These are phyloP conservation scores for Paraphoma sp. DNA, from an alignment of 2,329 filamentous ascomycete species.

Conservation along the genomic window DNA sequence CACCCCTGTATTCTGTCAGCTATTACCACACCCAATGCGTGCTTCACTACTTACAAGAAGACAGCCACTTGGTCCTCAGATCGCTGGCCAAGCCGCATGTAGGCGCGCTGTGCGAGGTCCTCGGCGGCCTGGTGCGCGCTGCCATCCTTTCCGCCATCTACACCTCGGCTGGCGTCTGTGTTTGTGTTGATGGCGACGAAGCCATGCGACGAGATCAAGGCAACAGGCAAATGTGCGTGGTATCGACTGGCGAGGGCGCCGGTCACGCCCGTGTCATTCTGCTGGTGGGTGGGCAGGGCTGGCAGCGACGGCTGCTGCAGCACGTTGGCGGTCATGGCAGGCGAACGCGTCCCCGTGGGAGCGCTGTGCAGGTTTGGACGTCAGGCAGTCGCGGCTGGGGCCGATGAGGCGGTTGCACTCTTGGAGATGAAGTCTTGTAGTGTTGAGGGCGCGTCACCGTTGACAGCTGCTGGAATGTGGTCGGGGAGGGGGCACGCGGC, in stretches of 20 bases:
- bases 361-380: slow-evolving; percentile 37
- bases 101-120: slow-evolving; percentile 87
- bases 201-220: slow-evolving; percentile 87
- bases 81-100: slow-evolving; percentile 81
- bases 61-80: slow-evolving; percentile 93
- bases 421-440: slow-evolving; percentile 13
- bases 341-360: slow-evolving; percentile 48
- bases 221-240: slow-evolving; percentile 87
- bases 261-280: slow-evolving; percentile 79
- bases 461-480: slow-evolving; percentile 32
- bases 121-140: slow-evolving; percentile 93
- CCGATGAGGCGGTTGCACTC: slow-evolving; percentile 9
- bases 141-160: slow-evolving; percentile 89
- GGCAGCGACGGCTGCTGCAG: slow-evolving; percentile 73
- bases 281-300: slow-evolving; percentile 73
- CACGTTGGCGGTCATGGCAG: slow-evolving; percentile 65
- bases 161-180: slow-evolving; percentile 83
- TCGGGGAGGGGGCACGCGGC: slow-evolving; percentile 17
- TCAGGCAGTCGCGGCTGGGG: slow-evolving; percentile 23
- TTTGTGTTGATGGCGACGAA: slow-evolving; percentile 95
- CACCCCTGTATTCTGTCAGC: slow-evolving; percentile 67
- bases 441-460: slow-evolving; percentile 16
- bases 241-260: slow-evolving; percentile 87
- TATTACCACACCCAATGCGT: background rate
- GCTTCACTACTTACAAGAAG: slow-evolving; percentile 75